phyloP scores from a whole-genome alignment of 768 basidiomycete genomes.

The Boletus tylopilopsis region DNA sequence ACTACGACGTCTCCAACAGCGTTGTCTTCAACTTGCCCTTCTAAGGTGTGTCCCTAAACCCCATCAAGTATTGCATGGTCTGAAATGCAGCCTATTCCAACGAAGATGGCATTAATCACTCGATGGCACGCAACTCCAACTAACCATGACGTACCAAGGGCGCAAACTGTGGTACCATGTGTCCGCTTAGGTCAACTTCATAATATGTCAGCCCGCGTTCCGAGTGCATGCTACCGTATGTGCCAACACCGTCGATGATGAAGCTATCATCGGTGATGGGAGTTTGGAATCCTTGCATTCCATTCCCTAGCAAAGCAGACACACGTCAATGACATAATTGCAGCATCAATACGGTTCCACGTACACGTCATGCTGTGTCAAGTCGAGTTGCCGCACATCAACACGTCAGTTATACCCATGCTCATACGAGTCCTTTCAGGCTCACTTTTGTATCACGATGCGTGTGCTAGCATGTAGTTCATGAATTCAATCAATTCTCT shows the following conservation, averaged over 20 bases:
- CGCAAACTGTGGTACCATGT: slow-evolving; percentile 72
- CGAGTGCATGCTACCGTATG: slow-evolving; percentile 58
- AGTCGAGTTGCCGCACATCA: too few species aligned
- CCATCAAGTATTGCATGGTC: slow-evolving; percentile 66
- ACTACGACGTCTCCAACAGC: too few species aligned
- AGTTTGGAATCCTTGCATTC: slow-evolving; percentile 69
- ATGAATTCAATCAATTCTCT: too few species aligned
- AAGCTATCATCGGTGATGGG: slow-evolving; percentile 65
- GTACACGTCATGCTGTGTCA: slow-evolving; percentile 39
- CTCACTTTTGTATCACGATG: slow-evolving; percentile 64
- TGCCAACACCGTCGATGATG: slow-evolving; percentile 66
- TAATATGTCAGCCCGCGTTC: slow-evolving; percentile 67
- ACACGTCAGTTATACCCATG: too few species aligned
- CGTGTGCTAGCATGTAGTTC: slow-evolving; percentile 43
- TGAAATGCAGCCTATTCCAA: slow-evolving; percentile 57
- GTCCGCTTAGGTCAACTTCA: slow-evolving; percentile 66
- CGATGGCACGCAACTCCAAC: too few species aligned
- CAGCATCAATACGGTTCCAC: too few species aligned
- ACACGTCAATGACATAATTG: too few species aligned
- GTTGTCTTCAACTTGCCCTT: too few species aligned
- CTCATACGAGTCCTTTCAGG: background rate
- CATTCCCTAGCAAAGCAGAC: slow-evolving; percentile 41
- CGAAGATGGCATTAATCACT: background rate
- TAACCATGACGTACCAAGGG: slow-evolving; percentile 39
- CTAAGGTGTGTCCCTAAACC: slow-evolving; percentile 47